Percentiles rank a stretch among this genome's conserved stretches.
phyloP scores from a whole-genome alignment of 1,284 basidiomycete genomes.

The Naganishia sp. region DNA sequence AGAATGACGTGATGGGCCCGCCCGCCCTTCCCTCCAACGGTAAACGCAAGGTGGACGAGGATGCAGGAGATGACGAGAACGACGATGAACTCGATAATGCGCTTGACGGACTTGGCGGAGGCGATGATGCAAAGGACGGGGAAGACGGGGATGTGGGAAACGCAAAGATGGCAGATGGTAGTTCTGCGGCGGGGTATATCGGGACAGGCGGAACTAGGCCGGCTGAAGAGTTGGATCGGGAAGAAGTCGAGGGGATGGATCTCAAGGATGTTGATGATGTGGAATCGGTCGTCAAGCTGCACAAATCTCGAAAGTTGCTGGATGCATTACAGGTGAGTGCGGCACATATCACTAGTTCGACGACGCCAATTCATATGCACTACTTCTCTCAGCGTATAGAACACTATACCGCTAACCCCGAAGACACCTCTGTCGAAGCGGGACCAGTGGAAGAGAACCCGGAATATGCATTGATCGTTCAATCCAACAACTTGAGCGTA shows the following conservation, averaged over 20 bases:
- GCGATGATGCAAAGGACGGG: slow-evolving; percentile 14
- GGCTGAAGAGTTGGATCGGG: slow-evolving; percentile 87
- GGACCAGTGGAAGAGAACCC: slow-evolving; percentile 83
- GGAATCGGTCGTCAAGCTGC: slow-evolving; percentile 80
- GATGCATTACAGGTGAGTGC: slow-evolving; percentile 74
- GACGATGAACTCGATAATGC: slow-evolving; percentile 26
- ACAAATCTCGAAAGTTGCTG: slow-evolving; percentile 77
- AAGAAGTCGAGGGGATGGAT: slow-evolving; percentile 91
- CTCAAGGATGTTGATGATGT: slow-evolving; percentile 80
- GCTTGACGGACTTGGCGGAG: slow-evolving; percentile 27
- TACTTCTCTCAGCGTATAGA: slow-evolving; percentile 71
- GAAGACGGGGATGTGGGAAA: slow-evolving; percentile 43
- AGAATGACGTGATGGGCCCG: slow-evolving; percentile 41
- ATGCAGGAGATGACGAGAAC: slow-evolving; percentile 36
- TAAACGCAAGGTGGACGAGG: slow-evolving; percentile 40
- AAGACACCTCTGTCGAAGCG: slow-evolving; percentile 68
- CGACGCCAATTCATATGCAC: neutral
- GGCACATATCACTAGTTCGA: neutral
- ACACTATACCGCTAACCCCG: slow-evolving; percentile 74
- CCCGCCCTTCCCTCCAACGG: slow-evolving; percentile 43
- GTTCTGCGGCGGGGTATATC: slow-evolving; percentile 61
- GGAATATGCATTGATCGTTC: slow-evolving; percentile 94
- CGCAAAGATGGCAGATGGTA: slow-evolving; percentile 49
- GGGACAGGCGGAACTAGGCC: slow-evolving; percentile 87
- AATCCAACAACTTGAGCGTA: slow-evolving; percentile 96